Evolutionary conservation across 805 yeast genomes (phyloP).

Genomic region (Yamadazyma nakazawae): DNA sequence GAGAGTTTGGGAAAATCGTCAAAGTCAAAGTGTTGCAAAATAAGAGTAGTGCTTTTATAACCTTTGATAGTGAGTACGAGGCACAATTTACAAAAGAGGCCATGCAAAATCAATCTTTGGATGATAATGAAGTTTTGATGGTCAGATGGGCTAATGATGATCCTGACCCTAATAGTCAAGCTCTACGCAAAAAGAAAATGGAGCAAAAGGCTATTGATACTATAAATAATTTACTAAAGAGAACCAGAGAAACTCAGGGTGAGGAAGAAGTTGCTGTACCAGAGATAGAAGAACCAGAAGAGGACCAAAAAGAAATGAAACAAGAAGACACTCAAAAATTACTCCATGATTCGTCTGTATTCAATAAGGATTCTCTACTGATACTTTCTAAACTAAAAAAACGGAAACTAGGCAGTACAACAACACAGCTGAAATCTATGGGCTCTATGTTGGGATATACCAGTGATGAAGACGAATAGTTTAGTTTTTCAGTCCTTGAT

Average conservation of each 20-base stretch:
- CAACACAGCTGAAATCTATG: slow-evolving; percentile 1
- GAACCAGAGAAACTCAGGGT: slow-evolving; percentile 11
- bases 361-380: slow-evolving; percentile 13
- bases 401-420: neutral
- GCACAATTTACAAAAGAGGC: slow-evolving; percentile 97
- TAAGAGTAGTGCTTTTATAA: slow-evolving; percentile 76
- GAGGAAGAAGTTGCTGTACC: neutral
- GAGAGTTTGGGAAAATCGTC: slow-evolving; percentile 74
- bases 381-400: slow-evolving; percentile 14
- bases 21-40: slow-evolving; percentile 57
- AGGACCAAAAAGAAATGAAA: slow-evolving; percentile 10
- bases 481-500: slow-evolving; percentile 10
- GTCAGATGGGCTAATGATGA: slow-evolving; percentile 90
- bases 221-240: slow-evolving; percentile 40
- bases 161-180: slow-evolving; percentile 67
- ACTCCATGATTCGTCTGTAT: slow-evolving; percentile 9
- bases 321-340: slow-evolving; percentile 11
- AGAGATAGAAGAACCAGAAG: slow-evolving; percentile 21
- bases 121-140: slow-evolving; percentile 58
- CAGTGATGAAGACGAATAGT: slow-evolving; percentile 27
- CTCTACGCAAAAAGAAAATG: slow-evolving; percentile 44
- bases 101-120: slow-evolving; percentile 76
- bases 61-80: slow-evolving; percentile 59
- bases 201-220: slow-evolving; percentile 55
- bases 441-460: slow-evolving; percentile 24